phyloP scores from a whole-genome alignment of 1,139 yeast genomes.

The Zygosaccharomyces sapae region DNA sequence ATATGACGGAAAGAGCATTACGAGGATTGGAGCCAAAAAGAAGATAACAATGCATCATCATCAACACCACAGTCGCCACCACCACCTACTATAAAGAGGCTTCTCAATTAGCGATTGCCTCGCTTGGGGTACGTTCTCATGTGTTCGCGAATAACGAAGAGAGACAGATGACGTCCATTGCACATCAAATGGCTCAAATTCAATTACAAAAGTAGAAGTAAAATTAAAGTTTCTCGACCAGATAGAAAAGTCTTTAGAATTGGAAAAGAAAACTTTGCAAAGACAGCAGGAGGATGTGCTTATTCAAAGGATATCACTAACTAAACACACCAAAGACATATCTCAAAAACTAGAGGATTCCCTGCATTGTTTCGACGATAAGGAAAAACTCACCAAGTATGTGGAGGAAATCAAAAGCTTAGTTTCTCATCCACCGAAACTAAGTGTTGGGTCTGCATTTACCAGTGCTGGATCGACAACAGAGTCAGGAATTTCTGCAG shows the following conservation, averaged over 20 bases:
- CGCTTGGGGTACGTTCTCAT: constrained; percentile 78
- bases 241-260: constrained; percentile 73
- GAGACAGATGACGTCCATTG: constrained; percentile 62
- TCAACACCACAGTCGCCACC: background rate
- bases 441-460: constrained; percentile 23
- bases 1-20: constrained; percentile 70
- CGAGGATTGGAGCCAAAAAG: constrained; percentile 34
- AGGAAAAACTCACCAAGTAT: constrained; percentile 19
- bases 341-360: constrained; percentile 27
- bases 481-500: constrained; percentile 9
- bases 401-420: constrained; percentile 48
- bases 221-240: constrained; percentile 67
- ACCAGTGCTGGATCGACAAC: constrained; percentile 14
- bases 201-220: constrained; percentile 70
- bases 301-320: constrained; percentile 67
- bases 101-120: constrained; percentile 54
- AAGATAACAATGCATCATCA: constrained; percentile 3
- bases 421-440: constrained; percentile 48
- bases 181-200: constrained; percentile 59
- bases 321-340: constrained; percentile 32
- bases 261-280: constrained; percentile 69
- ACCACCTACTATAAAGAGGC: constrained; percentile 43
- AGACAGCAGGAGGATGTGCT: constrained; percentile 79
- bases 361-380: constrained; percentile 19
- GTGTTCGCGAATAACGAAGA: constrained; percentile 81